Base-by-base conservation (phyloP, 2,329 filamentous ascomycete species). In the Penicillium hesseltinei region DNA sequence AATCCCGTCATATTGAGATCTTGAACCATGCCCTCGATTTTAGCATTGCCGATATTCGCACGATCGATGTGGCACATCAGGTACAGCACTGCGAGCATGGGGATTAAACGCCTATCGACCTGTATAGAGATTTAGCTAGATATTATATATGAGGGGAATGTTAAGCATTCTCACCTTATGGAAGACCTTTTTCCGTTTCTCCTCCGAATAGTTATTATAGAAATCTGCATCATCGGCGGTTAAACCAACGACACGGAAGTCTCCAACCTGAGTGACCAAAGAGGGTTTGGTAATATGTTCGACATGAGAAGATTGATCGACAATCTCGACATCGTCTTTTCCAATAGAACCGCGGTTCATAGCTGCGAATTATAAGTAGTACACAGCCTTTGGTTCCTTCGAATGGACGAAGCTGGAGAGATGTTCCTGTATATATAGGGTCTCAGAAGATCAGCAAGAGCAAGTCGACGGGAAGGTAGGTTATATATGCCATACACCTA, bases 31-130 rank as follows among this genome's bases (percentile, higher is more conserved):
- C 62, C 62, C 8, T 47, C 58, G 13, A 62, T 64, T n/a, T 64
- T 64, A 1, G 62, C 62, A 51, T 64, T 64, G 13, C 62, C 62
- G 17, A 64, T 64, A 45, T 64, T 64, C 10, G 56, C 58, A 39
- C 62, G 47, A 42, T 64, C 62, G 2, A 64, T 47, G 23, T 62
- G 58, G 7, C 49, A 56, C 3, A 64, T 59, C 48, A 64, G 44
- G 21, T 64, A 64, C 1, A 64, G 48, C 6, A 61, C 48, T 13
- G 62, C 53, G 17, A 64, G 38, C 60, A 64, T 64, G 2, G 62
- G 62, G 10, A 63, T 36, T n/a, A 63, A 39, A 6, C 62, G 60
- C 17, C 19, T 25, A 43, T 63, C 62, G 15, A 62, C 53, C 53
- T 62, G 1, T 3, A 15, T 7, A 11, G 0, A 38, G 5, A 11